Base-by-base conservation (phyloP, 805 yeast species). In the Yarrowia deformans region DNA sequence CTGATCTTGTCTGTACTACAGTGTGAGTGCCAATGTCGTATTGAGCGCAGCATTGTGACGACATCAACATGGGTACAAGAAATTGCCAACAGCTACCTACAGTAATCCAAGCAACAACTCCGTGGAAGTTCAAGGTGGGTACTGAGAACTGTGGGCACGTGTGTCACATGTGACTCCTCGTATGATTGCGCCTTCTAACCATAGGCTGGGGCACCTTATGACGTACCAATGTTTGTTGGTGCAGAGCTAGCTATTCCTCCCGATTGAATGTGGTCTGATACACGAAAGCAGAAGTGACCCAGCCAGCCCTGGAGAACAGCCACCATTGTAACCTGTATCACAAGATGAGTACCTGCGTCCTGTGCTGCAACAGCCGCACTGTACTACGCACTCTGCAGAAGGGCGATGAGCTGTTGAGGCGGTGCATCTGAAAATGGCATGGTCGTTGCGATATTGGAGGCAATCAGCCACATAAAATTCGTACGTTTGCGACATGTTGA, bases 271-370 rank as follows among this genome's bases (percentile, higher is more conserved):
- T 46, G 50, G 50, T 46, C 50, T 32, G n/a, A 14, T 49, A 39
- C 23, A 49, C 37, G 18, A 49, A 32, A 32, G 14, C 6, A 16
- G 43, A 19, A 1, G 16, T 12, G 58, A 14, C 4, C 18, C 43
- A 39, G 34, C 34, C 60, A 54, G 60, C 60, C 60, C 7, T 42
- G 29, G 1, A 6, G 16, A n/a, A 8, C 35, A 29, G 29, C 16
- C 18, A 13, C 12, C 52, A 14, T 48, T 23, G 39, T 35, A 16
- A 37, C 16, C 43, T 23, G 60, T 54, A 54, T 54, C 34, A 8
- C 45, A 19, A 19, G 45, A 39, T 54, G 60, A 54, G 60, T 45
- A 54, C 60, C 60, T 54, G 60, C 60, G 45, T 54, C 60, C 14
- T 39, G 18, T 32, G 43, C 58, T 54, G 58, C 58, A 54, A 18